Conservation (phyloP, 768 basidiomycete genomes). For the Kwoniella sp. region DNA sequence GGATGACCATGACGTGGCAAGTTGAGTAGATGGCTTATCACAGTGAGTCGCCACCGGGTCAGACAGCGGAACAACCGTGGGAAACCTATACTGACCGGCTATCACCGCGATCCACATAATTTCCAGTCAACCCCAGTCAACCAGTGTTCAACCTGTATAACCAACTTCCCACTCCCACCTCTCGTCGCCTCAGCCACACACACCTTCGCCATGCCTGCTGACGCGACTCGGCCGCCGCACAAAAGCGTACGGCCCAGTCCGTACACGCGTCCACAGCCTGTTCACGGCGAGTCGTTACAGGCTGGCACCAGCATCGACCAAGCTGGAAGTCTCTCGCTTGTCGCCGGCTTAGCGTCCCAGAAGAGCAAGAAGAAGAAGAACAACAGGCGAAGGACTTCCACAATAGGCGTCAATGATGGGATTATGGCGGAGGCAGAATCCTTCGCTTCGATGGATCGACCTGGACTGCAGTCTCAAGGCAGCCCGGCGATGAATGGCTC, state of each 20-base stretch:
- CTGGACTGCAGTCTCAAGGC: too few species aligned
- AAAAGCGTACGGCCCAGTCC: background rate
- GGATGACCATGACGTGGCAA: background rate
- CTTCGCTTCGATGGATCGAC: too few species aligned
- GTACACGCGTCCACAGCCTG: constrained; percentile 1
- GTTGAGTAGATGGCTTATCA: constrained; percentile 19
- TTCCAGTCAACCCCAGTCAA: too few species aligned
- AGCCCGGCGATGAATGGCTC: too few species aligned
- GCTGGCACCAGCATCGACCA: too few species aligned
- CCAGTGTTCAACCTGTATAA: too few species aligned
- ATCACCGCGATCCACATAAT: background rate
- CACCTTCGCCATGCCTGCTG: background rate
- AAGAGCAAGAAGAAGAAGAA: background rate
- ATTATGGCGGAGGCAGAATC: too few species aligned
- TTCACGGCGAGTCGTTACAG: too few species aligned
- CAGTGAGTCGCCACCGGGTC: background rate
- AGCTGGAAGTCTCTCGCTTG: too few species aligned
- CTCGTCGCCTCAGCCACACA: background rate
- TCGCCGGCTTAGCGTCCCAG: too few species aligned
- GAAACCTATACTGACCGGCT: background rate
- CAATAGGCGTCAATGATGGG: too few species aligned
- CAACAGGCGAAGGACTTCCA: background rate
- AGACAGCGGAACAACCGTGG: background rate
- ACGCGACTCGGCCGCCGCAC: background rate
- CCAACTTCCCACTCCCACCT: background rate